Conservation (phyloP, 2,329 filamentous ascomycete species). For the Tetracladium maxilliforme region DNA sequence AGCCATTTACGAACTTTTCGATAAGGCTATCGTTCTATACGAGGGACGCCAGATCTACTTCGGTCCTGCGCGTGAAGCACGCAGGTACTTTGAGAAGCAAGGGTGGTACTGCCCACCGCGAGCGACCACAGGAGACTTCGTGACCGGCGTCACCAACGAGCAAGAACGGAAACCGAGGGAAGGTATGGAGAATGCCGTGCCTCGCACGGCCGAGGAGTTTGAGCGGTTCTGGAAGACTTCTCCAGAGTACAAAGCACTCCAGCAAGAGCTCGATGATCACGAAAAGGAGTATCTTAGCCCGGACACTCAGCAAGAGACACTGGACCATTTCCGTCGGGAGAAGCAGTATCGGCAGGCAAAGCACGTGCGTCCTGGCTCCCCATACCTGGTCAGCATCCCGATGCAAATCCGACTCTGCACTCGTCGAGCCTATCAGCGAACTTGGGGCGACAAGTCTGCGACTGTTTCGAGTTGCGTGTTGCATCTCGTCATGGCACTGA, state of each 20-base stretch:
- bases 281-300: conserved; percentile 28
- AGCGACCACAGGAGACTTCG: conserved; percentile 55
- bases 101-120: conserved; percentile 54
- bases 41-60: conserved; percentile 69
- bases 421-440: conserved; percentile 33
- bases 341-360: conserved; percentile 40
- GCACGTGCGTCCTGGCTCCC: conserved; percentile 35
- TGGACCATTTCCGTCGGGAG: no score
- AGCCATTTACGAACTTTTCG: conserved; percentile 55
- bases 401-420: conserved; percentile 37
- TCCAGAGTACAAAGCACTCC: conserved; percentile 23
- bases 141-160: conserved; percentile 54
- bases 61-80: conserved; percentile 44
- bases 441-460: conserved; percentile 32
- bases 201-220: conserved; percentile 58
- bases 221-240: conserved; percentile 31
- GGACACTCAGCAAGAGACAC: no score
- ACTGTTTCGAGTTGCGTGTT: conserved; percentile 12
- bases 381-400: conserved; percentile 38
- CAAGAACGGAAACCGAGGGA: conserved; percentile 36
- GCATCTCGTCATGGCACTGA: conserved; percentile 41
- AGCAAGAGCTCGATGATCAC: conserved; percentile 32
- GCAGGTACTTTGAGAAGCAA: conserved; percentile 49
- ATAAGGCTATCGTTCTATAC: conserved; percentile 62
- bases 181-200: conserved; percentile 46